Conservation (phyloP, 805 yeast species). For the Ascoidea tarda region DNA sequence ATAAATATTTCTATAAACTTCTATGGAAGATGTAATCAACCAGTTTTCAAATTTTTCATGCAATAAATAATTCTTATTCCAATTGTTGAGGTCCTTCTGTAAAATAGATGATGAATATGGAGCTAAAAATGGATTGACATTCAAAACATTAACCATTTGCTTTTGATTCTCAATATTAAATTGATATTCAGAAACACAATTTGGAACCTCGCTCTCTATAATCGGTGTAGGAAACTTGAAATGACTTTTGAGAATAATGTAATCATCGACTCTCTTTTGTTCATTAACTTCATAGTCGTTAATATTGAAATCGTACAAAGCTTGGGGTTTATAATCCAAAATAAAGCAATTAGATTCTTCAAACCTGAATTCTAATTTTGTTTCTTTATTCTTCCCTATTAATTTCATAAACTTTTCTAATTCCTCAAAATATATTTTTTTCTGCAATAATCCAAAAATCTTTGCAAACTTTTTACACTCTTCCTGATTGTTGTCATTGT, state of each 20-base stretch:
- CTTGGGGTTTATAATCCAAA: constrained; percentile 8
- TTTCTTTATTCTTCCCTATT: not conserved
- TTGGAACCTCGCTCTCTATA: not conserved
- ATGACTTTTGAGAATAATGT: not conserved
- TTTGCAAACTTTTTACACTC: constrained; percentile 8
- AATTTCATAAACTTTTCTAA: constrained; percentile 3
- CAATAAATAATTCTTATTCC: constrained; percentile 11
- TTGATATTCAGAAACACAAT: not conserved
- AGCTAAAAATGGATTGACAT: constrained; percentile 8
- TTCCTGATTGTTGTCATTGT: constrained; percentile 7
- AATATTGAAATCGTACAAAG: constrained; percentile 8
- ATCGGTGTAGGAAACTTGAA: not conserved
- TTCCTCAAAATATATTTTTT: constrained; percentile 8
- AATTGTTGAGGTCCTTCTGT: constrained; percentile 8
- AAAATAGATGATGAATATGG: constrained; percentile 9
- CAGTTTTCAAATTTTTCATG: constrained; percentile 11
- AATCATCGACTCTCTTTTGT: constrained; percentile 4
- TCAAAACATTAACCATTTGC: constrained; percentile 6
- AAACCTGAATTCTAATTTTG: not conserved
- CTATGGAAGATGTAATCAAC: constrained; percentile 9
- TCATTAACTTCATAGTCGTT: constrained; percentile 10
- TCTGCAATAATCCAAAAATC: constrained; percentile 9
- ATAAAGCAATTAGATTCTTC: constrained; percentile 8
- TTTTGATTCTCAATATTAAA: constrained; percentile 2
- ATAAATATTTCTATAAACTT: constrained; percentile 8